Conservation (phyloP, 2,329 filamentous ascomycete genomes). For the Fusarium tupiense region DNA sequence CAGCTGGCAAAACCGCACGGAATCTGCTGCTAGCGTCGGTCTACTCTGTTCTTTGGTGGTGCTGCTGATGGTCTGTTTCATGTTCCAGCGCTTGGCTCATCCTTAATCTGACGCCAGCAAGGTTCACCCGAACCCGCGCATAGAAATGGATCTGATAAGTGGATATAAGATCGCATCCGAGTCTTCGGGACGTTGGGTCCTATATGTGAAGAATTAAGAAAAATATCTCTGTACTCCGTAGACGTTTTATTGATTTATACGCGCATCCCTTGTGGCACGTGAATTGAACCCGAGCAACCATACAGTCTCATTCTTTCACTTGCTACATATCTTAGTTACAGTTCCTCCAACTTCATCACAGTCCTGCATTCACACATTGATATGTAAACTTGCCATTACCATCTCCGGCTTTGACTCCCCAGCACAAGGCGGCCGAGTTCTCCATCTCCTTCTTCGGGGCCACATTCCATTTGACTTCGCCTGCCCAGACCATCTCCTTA, state of each 20-base stretch:
- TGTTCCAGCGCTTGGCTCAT: not conserved
- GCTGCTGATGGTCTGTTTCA: not conserved
- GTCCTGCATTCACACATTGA: not conserved
- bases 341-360: fast-evolving
- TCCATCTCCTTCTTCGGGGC: not conserved
- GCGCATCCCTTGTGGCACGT: not conserved
- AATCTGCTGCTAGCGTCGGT: not conserved
- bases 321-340: not conserved
- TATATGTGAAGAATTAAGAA: not conserved
- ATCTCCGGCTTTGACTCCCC: not conserved
- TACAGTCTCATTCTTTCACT: not conserved
- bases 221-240: too few relatives aligned
- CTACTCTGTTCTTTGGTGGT: not conserved
- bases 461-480: not conserved
- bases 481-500: not conserved
- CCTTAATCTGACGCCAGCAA: constrained; percentile 12
- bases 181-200: fast-evolving
- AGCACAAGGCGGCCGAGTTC: not conserved
- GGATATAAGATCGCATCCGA: not conserved
- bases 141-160: not conserved
- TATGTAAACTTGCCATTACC: not conserved
- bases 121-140: not conserved
- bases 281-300: not conserved
- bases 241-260: not conserved
- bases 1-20: not conserved